Conservation (phyloP, 805 yeast genomes). For the Saccharomycopsis javanensis region DNA sequence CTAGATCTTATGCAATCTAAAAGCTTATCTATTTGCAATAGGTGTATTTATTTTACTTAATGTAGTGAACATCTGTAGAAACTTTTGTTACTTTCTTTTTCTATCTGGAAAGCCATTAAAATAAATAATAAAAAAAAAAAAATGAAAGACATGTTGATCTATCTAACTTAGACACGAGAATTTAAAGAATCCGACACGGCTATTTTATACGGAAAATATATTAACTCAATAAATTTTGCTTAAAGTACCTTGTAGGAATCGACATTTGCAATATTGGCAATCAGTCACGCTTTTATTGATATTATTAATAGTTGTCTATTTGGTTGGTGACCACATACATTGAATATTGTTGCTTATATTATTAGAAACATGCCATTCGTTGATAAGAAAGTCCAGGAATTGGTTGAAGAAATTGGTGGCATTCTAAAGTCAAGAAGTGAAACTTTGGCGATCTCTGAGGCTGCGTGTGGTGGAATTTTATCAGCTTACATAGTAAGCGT, state of each 20-base stretch:
- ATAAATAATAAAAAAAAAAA: no score
- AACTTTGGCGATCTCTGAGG: conserved; percentile 74
- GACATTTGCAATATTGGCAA: background rate
- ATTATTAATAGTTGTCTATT: no score
- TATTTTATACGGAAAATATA: background rate
- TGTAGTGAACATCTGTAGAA: no score
- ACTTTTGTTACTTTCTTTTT: no score
- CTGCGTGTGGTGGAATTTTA: conserved; percentile 82
- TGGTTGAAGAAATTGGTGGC: conserved; percentile 50
- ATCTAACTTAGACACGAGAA: background rate
- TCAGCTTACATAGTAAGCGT: conserved; percentile 73
- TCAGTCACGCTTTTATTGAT: background rate
- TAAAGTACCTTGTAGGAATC: no score
- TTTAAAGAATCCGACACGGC: background rate
- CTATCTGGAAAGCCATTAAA: no score
- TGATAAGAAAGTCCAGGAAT: conserved; percentile 14
- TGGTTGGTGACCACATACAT: background rate
- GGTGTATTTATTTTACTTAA: no score
- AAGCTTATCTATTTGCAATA: no score
- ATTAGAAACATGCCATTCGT: conserved; percentile 10
- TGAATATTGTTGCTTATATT: background rate
- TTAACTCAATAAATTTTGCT: no score
- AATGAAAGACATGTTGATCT: no score
- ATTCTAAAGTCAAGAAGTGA: conserved; percentile 43
- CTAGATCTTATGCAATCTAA: background rate